phyloP scores from a whole-genome alignment of 1,284 basidiomycete genomes.

The Termitomyces sp. region DNA sequence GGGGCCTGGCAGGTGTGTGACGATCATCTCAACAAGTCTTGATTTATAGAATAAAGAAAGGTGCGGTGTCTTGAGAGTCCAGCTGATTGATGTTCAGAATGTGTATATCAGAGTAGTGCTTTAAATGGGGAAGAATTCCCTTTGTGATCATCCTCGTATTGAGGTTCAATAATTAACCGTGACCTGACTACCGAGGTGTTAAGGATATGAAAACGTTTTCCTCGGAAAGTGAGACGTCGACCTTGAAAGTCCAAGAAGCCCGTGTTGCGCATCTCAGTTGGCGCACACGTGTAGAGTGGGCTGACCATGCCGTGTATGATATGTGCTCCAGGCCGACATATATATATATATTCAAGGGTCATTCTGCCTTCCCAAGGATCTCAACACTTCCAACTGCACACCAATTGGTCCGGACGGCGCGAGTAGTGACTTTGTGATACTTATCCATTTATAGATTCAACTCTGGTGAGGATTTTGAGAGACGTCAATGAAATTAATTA shows the following conservation, averaged over 20 bases:
- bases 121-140: constrained; percentile 8
- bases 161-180: background rate
- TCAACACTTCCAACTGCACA: background rate
- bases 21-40: constrained; percentile 13
- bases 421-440: background rate
- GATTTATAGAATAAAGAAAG: constrained; percentile 15
- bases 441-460: background rate
- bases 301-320: background rate
- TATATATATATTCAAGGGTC: background rate
- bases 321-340: background rate
- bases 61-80: constrained; percentile 10
- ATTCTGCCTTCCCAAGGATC: background rate
- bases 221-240: background rate
- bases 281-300: background rate
- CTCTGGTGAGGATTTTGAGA: background rate
- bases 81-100: constrained; percentile 11
- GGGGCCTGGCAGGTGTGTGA: background rate
- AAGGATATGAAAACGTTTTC: background rate
- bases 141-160: background rate
- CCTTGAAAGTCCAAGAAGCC: background rate
- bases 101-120: constrained; percentile 15
- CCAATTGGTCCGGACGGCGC: background rate
- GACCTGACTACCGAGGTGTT: background rate
- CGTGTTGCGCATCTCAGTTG: background rate
- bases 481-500: constrained; percentile 13